Base-by-base conservation (phyloP, 805 yeast genomes). In the Lachancea sp. region DNA sequence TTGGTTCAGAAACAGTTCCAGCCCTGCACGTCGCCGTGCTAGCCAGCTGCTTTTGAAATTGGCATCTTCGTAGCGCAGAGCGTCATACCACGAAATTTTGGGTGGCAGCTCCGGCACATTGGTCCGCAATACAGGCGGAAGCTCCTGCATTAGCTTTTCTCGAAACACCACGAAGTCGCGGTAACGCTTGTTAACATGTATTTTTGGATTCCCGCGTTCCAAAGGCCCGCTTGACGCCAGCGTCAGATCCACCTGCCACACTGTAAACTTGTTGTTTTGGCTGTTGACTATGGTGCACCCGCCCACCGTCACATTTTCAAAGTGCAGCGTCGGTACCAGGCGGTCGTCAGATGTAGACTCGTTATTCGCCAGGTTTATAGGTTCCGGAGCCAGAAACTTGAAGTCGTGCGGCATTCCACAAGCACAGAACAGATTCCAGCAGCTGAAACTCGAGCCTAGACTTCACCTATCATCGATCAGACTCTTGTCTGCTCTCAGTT, bases 101-200 rank as follows among this genome's bases (percentile, higher is more conserved):
- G 79, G 74, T 1, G 87, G 86, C 22, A 81, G 60, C 11, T 47
- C 53, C 2, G 81, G 81, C 1, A 79, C 60, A 26, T 57, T 42
- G 62, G 62, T 25, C 56, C 54, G 26, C 48, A 37, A 25, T 57
- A 50, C n/a, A 48, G 43, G 2, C 72, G 71, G 48, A 63, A 70
- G 44, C 57, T 63, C 10, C 42, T 38, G 34, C 54, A 56, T 29
- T 17, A 83, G 59, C 3, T 53, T 49, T 1, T 54, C 54, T 20
- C 82, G 68, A 30, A 86, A 68, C 27, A 47, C 49, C 33, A 65
- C 80, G 49, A 86, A 75, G 37, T 85, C 91, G 30, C 78, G 74
- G 60, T 82, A 86, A 32, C 95, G 60, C 57, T 75, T 78, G 57
- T 78, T 74, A 3, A 78, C 54, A 37, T 65, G 58, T 16, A 83